Evolutionary conservation across 805 yeast species (phyloP).

Genomic region (Babjeviella inositovora): DNA sequence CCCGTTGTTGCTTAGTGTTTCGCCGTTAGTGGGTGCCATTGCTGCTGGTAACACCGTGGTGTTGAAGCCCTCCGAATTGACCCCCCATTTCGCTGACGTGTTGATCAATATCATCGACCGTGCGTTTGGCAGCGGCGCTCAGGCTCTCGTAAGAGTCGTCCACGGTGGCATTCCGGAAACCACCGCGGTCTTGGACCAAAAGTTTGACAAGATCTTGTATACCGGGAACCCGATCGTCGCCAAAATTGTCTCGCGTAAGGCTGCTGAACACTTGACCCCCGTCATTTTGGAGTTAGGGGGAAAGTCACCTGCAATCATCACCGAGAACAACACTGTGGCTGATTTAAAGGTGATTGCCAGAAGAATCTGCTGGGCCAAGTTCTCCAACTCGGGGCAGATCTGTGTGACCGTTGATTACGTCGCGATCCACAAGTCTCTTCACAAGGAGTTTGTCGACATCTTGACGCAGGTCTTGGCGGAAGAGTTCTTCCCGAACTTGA

Average conservation of each 20-base stretch:
- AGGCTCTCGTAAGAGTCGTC: constrained; percentile 41
- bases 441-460: constrained; percentile 29
- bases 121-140: constrained; percentile 30
- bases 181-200: constrained; percentile 37
- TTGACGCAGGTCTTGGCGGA: constrained; percentile 20
- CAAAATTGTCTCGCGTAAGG: constrained; percentile 57
- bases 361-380: constrained; percentile 67
- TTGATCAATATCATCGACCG: too few species aligned
- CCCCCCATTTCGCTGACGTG: constrained; percentile 43
- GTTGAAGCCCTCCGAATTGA: constrained; percentile 59
- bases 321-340: constrained; percentile 26
- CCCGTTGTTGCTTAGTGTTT: constrained; percentile 48
- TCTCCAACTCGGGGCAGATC: constrained; percentile 75
- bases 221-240: constrained; percentile 79
- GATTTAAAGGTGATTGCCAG: constrained; percentile 28
- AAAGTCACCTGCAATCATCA: constrained; percentile 70
- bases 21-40: constrained; percentile 64
- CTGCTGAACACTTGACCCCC: constrained; percentile 79
- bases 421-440: constrained; percentile 42
- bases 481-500: constrained; percentile 25
- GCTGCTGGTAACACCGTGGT: constrained; percentile 78
- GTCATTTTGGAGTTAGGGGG: constrained; percentile 80
- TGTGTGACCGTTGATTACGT: constrained; percentile 84
- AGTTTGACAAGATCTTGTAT: constrained; percentile 70
- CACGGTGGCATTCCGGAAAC: constrained; percentile 63